Base-by-base conservation (phyloP, 1,284 basidiomycete genomes). In the Tetrapyrgos nigripes region DNA sequence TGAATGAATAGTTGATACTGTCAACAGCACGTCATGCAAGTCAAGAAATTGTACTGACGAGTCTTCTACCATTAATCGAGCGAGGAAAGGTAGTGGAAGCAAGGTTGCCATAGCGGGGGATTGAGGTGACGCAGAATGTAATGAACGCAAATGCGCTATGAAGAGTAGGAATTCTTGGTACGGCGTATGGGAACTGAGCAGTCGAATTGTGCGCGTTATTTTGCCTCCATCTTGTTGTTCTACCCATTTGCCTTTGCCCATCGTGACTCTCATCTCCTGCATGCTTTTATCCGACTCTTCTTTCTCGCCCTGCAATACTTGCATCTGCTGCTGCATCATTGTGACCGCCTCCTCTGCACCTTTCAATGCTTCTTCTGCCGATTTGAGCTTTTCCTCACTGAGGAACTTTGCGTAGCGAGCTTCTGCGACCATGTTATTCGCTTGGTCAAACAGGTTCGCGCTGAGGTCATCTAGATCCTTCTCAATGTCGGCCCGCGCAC, bases 401-500 rank as follows among this genome's bases (percentile, higher is more conserved):
- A 83, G 79, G 1, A 92, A 88, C 61, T 77, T 79, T 10, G 83
- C 85, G 60, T 92, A 85, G 5, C 96, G 86, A 47, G 97, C 97
- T 65, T 94, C 90, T 0, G 94, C 95, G 5, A 99, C 94, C 94
- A 97, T 97, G 1, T 83, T 89, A 71, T 97, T 96, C 2, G 94
- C 94, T 73, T 95, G 92, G 62, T 86, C 85, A 68, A 97, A 97
- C 19, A 97, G 75, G 56, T 82, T 88, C 3, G 96, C 94, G 57
- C 94, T 95, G 57, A 99, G 86, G 73, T 98, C 94, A 73, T 98
- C 96, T 46, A 99, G 78, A 62, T 96, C 94, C 74, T 89, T 85
- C 75, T 94, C 92, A 66, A 97, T 96, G 55, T 90, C 90, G 23
- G 77, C 81, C 45, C 92, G 86, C 17, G 91, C 93, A 60, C 83